Percentiles rank a stretch among this genome's conserved stretches.
Evolutionary conservation across 2,329 filamentous ascomycete species (phyloP).

Genomic region (Microsporum canis): DNA sequence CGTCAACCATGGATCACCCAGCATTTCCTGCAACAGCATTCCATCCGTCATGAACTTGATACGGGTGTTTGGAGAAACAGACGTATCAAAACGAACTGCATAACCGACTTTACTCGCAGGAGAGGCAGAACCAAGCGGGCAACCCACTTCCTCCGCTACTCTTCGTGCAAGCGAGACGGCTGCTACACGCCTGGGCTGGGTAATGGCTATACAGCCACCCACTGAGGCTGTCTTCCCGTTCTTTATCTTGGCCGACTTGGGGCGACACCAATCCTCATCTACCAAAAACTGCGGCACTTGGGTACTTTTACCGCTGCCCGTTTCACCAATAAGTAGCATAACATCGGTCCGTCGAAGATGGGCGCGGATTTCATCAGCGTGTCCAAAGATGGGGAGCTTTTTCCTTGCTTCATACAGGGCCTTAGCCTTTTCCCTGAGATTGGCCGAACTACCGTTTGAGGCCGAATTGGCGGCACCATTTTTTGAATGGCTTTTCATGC

Average conservation of each 20-base stretch:
- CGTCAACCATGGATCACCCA: conserved; percentile 68
- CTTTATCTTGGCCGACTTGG: conserved; percentile 42
- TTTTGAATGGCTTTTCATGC: neutral
- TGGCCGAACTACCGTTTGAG: conserved; percentile 6
- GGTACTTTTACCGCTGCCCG: conserved; percentile 92
- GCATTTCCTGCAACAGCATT: conserved; percentile 87
- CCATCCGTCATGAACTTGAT: conserved; percentile 96
- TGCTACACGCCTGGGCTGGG: conserved; percentile 84
- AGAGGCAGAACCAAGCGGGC: conserved; percentile 47
- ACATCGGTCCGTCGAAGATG: conserved; percentile 57
- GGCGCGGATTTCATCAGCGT: conserved; percentile 57
- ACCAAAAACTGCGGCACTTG: conserved; percentile 88
- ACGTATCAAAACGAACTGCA: conserved; percentile 86
- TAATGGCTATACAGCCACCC: conserved; percentile 80
- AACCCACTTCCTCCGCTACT: conserved; percentile 73
- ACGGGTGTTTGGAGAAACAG: conserved; percentile 64
- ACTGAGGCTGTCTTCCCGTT: conserved; percentile 33
- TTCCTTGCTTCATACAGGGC: conserved; percentile 45
- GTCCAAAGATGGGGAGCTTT: conserved; percentile 67
- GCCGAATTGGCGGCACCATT: conserved; percentile 11
- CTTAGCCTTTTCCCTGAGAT: conserved; percentile 36
- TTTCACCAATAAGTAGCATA: conserved; percentile 81
- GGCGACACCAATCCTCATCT: conserved; percentile 65
- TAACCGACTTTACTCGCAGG: conserved; percentile 67
- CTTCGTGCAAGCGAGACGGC: conserved; percentile 82